Evolutionary conservation across 169 alveolate species (phyloP).

Genomic region (Perkinsus marinus): DNA sequence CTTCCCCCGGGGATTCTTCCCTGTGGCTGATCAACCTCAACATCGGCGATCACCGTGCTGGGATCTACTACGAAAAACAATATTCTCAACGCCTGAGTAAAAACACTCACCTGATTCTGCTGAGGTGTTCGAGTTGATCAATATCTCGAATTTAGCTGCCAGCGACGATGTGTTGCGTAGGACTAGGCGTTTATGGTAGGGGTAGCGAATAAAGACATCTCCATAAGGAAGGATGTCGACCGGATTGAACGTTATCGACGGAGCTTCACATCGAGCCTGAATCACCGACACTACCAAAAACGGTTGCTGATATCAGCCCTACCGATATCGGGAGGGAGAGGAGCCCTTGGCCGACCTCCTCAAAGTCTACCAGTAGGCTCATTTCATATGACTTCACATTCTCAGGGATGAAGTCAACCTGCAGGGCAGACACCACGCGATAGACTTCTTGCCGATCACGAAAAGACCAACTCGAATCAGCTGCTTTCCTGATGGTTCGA

Average conservation of each 20-base stretch:
- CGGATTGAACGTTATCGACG: constrained; percentile 73
- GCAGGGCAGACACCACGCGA: background rate
- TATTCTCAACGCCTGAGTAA: background rate
- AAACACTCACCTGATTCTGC: background rate
- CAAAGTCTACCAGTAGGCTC: constrained; percentile 72
- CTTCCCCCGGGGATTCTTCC: constrained; percentile 66
- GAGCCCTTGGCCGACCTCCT: constrained; percentile 79
- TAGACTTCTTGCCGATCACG: too few species aligned
- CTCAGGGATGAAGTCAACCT: constrained; percentile 64
- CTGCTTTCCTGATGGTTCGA: constrained; percentile 51
- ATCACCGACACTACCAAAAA: background rate
- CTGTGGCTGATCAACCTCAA: constrained; percentile 64
- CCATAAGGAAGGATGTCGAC: constrained; percentile 68
- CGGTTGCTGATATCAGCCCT: constrained; percentile 4
- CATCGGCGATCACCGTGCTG: constrained; percentile 56
- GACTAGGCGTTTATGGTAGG: constrained; percentile 6
- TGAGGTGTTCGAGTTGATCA: constrained; percentile 11
- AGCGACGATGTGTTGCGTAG: constrained; percentile 54
- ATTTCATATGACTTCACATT: constrained; percentile 60
- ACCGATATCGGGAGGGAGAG: constrained; percentile 74
- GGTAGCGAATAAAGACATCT: constrained; percentile 47
- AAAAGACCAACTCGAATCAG: constrained; percentile 37
- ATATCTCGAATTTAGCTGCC: constrained; percentile 72
- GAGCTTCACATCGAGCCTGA: constrained; percentile 49
- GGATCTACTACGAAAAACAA: constrained; percentile 41